These are phyloP conservation scores for Lipomyces chichibuensis DNA, from an alignment of 805 yeast species.

Conservation along the genomic window DNA sequence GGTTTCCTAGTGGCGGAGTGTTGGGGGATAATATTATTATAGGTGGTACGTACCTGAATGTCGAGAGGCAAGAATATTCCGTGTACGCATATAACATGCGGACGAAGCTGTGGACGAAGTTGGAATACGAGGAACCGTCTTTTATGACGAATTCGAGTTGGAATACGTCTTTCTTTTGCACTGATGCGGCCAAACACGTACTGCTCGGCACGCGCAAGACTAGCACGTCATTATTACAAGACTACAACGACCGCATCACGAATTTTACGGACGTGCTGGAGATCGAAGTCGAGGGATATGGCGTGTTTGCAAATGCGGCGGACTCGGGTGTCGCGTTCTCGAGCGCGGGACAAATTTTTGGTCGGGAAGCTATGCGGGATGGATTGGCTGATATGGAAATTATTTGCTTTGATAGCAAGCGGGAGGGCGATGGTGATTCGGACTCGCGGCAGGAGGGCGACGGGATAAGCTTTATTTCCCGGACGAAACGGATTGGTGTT, in stretches of 20 bases:
- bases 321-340: slow-evolving; percentile 14
- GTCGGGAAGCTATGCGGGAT: slow-evolving; percentile 9
- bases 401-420: slow-evolving; percentile 17
- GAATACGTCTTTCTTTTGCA: slow-evolving; percentile 13
- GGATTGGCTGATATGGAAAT: slow-evolving; percentile 27
- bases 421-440: not conserved
- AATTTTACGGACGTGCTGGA: slow-evolving; percentile 16
- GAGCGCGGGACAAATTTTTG: slow-evolving; percentile 20
- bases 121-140: slow-evolving; percentile 5
- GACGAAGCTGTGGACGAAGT: slow-evolving; percentile 12
- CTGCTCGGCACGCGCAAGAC: slow-evolving; percentile 15
- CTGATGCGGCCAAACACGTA: slow-evolving; percentile 1
- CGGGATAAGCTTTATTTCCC: not conserved
- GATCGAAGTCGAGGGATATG: slow-evolving; percentile 22
- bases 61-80: slow-evolving; percentile 16
- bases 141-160: slow-evolving; percentile 9
- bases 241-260: slow-evolving; percentile 21
- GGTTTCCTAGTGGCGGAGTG: slow-evolving; percentile 30
- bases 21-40: slow-evolving; percentile 22
- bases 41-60: slow-evolving; percentile 16
- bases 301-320: slow-evolving; percentile 16
- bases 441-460: not conserved
- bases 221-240: slow-evolving; percentile 12
- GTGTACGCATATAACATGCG: slow-evolving; percentile 20
- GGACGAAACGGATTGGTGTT: slow-evolving; percentile 19